Evolutionary conservation across 116 monocot genomes (phyloP).

Genomic region (Phalaenopsis hybrid): DNA sequence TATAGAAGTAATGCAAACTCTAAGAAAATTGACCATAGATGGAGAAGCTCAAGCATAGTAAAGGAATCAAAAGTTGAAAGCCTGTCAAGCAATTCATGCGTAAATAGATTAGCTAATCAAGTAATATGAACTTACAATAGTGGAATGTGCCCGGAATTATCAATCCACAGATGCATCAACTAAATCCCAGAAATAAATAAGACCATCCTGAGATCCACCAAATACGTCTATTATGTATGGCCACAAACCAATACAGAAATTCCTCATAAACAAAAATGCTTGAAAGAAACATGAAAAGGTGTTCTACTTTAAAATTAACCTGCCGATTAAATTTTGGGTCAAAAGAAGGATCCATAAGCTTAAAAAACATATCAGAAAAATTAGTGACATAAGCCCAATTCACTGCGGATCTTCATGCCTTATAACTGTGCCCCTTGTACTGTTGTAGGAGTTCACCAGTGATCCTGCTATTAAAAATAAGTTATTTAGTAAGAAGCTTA

Average conservation of each 20-base stretch:
- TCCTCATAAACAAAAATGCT: not conserved
- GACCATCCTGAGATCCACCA: constrained; percentile 88
- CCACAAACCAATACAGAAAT: constrained; percentile 22
- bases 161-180: constrained; percentile 79
- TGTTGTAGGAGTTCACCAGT: constrained; percentile 87
- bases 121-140: constrained; percentile 52
- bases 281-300: not conserved
- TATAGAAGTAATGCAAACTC: no score
- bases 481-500: not conserved
- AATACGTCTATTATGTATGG: constrained; percentile 92
- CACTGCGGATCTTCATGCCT: constrained; percentile 29
- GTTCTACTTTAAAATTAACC: not conserved
- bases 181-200: constrained; percentile 90
- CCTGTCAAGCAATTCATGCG: not conserved
- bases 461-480: constrained; percentile 34
- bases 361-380: not conserved
- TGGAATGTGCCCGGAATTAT: constrained; percentile 69
- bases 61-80: not conserved
- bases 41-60: not conserved
- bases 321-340: not conserved
- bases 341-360: not conserved
- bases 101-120: not conserved
- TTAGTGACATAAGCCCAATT: not conserved
- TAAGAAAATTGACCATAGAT: no score
- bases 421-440: constrained; percentile 94